Evolutionary conservation across 768 basidiomycete genomes (phyloP), one percentile per base, ranked within the genome.

Genomic region (Lactarius pseudohatsudake): DNA sequence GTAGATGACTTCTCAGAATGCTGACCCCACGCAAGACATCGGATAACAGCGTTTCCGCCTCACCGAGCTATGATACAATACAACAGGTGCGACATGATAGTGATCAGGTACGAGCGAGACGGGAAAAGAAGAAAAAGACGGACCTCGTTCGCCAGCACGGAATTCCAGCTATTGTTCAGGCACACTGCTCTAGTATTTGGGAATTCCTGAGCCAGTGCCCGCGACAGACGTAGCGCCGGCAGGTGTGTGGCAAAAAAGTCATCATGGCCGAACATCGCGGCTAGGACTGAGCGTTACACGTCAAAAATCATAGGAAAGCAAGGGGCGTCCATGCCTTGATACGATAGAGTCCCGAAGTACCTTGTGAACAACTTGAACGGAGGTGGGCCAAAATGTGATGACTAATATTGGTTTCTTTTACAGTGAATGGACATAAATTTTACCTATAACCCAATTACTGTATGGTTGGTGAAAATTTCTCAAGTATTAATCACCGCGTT

Each of bases 61-160:
- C 62, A n/a, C 58, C 34, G 16, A 67, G 61, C 66, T 67, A 55
- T 26, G 26, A 26, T 26, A 26, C 9, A 45, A 26, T 26, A 26
- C 9, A 45, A 9, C 7, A 40, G 3, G 26, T 15, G 13, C 2
- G 7, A 34, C 34, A 34, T 4, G 40, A 36, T 22, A 6, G 6
- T 47, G 32, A 47, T 26, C 13, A 18, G 8, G 4, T 10, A n/a
- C 38, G 5, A 5, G 4, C 13, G 43, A 47, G 61, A n/a, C 36
- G 5, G 38, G 26, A n/a, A 41, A 32, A 10, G 22, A 36, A 8
- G 38, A n/a, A 22, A 0, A 32, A 1, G 43, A 64, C 66, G 26
- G 15, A 67, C 66, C 62, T 67, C 66, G 20, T 38, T 40, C n/a
- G n/a, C 38, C 16, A 66, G 47, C 9, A 8, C 38, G 8, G 47